Conservation (phyloP, 306 rosid species). For the Oemleria cerasiformis region DNA sequence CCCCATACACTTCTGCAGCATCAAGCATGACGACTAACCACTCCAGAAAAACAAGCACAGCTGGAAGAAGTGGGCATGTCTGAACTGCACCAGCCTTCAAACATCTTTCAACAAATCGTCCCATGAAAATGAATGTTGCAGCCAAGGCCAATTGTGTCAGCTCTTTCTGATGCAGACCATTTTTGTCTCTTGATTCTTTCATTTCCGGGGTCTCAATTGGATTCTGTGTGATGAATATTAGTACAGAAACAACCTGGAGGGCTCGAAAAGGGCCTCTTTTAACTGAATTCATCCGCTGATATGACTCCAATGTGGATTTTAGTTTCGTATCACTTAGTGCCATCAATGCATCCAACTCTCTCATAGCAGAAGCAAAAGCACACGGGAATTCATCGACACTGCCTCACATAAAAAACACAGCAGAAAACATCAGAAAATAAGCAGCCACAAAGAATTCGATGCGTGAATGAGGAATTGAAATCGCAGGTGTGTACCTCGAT, state of each 20-base stretch:
- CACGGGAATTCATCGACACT: constrained; percentile 68
- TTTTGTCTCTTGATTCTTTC: constrained; percentile 37
- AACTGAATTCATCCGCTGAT: constrained; percentile 57
- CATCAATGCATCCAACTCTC: constrained; percentile 66
- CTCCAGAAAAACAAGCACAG: constrained; percentile 79
- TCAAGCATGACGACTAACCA: constrained; percentile 56
- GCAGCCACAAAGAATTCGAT: background rate
- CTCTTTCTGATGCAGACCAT: constrained; percentile 30
- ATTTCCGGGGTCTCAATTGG: constrained; percentile 31
- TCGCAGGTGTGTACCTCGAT: constrained; percentile 55
- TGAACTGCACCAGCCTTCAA: constrained; percentile 36
- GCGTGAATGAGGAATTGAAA: background rate
- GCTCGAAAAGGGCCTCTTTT: constrained; percentile 84
- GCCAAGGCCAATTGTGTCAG: constrained; percentile 57
- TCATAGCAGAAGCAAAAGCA: constrained; percentile 54
- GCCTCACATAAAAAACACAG: constrained; percentile 25
- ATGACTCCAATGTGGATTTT: constrained; percentile 58
- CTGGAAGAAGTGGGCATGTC: constrained; percentile 68
- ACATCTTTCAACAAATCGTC: constrained; percentile 73
- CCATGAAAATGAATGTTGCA: constrained; percentile 67
- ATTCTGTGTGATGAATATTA: constrained; percentile 61
- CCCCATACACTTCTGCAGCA: constrained; percentile 34
- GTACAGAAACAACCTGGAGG: constrained; percentile 58
- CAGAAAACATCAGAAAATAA: constrained; percentile 21
- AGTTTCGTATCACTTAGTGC: constrained; percentile 59